Conservation (phyloP, 2,329 filamentous ascomycete species). For the Huntiella decipiens region DNA sequence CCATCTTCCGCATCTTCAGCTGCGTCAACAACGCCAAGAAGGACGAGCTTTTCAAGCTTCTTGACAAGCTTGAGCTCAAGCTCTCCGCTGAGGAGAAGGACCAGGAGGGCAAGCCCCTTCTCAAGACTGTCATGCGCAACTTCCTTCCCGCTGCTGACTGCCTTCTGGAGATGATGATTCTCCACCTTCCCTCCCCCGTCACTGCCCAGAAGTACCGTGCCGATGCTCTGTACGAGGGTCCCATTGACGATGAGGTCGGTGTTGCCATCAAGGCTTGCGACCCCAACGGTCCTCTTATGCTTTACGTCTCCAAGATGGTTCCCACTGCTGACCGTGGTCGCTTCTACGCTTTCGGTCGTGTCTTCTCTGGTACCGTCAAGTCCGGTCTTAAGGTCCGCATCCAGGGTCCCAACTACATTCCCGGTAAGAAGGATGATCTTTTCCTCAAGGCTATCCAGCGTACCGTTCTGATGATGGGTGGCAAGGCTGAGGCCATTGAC, state of each 20-base stretch:
- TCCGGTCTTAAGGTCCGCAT: conserved; percentile 99
- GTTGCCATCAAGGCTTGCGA: conserved; percentile 98
- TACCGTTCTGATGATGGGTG: conserved; percentile 99
- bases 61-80: conserved; percentile 92
- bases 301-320: conserved; percentile 99
- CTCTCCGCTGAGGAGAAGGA: conserved; percentile 71
- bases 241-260: conserved; percentile 74
- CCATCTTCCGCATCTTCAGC: conserved; percentile 98
- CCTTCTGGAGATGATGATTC: conserved; percentile 99
- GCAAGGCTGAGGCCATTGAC: conserved; percentile 96
- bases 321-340: conserved; percentile 98
- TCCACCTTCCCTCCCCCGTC: conserved; percentile 89
- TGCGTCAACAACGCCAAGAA: conserved; percentile 98
- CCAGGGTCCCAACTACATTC: conserved; percentile 96
- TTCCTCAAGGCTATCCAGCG: conserved; percentile 99
- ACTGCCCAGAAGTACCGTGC: conserved; percentile 95
- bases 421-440: conserved; percentile 96
- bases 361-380: conserved; percentile 94
- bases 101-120: conserved; percentile 89
- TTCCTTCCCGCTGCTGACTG: conserved; percentile 97
- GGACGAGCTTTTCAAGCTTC: conserved; percentile 65
- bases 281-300: conserved; percentile 94
- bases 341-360: conserved; percentile 99
- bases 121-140: conserved; percentile 96
- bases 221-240: conserved; percentile 98